These are phyloP conservation scores for Quercus berberidifolia DNA, from an alignment of 306 rosid species.

Conservation along the genomic window DNA sequence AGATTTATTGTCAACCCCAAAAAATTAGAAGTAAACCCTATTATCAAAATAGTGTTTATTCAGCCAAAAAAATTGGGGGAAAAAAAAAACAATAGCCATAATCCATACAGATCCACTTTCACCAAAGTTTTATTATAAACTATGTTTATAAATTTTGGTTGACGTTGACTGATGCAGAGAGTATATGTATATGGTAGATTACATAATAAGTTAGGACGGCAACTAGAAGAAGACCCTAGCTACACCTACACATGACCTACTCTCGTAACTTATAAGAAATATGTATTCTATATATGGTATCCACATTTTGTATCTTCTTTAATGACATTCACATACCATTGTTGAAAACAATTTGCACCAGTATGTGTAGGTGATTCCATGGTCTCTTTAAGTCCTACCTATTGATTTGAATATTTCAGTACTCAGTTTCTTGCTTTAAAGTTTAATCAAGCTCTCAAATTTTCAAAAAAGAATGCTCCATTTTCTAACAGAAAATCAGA, in stretches of 20 bases:
- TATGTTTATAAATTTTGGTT: background rate
- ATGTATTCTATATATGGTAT: background rate
- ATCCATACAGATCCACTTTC: conserved; percentile 7
- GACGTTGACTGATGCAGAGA: too few species aligned
- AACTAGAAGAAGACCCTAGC: background rate
- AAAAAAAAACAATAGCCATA: too few species aligned
- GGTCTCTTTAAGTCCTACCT: background rate
- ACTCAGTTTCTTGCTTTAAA: background rate
- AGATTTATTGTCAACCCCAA: background rate
- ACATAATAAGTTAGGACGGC: background rate
- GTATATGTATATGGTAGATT: background rate
- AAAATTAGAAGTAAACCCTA: background rate
- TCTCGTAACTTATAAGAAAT: background rate
- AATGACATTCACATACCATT: too few species aligned
- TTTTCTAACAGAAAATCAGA: background rate
- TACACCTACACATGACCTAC: background rate
- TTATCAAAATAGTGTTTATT: background rate
- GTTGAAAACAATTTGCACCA: too few species aligned
- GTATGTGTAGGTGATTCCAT: background rate
- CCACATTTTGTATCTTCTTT: background rate
- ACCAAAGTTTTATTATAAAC: background rate
- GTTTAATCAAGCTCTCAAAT: background rate
- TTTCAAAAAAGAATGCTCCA: background rate
- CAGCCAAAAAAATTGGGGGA: too few species aligned
- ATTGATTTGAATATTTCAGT: background rate